Conservation (phyloP, 2,329 filamentous ascomycete genomes). For the Pseudogymnoascus sp. region DNA sequence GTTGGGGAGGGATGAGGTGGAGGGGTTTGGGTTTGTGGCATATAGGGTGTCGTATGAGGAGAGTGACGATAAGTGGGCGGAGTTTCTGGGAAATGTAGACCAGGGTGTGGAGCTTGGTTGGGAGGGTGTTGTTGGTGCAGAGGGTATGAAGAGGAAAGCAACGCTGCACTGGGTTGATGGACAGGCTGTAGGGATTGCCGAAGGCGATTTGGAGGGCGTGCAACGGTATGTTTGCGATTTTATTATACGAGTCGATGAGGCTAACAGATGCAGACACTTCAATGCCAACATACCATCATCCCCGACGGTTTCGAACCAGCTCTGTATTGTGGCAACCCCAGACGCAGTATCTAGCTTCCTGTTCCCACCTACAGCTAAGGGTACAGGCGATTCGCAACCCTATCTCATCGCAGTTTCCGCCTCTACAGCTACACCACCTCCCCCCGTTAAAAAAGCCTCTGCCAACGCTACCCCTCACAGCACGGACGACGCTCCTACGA, state of each 20-base stretch:
- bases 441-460: background rate
- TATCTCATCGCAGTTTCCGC: conserved; percentile 12
- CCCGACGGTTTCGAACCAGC: conserved; percentile 13
- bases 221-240: conserved; percentile 15
- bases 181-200: conserved; percentile 15
- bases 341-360: conserved; percentile 14
- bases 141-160: conserved; percentile 17
- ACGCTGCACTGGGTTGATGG: conserved; percentile 21
- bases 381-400: conserved; percentile 13
- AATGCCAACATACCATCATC: conserved; percentile 12
- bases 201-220: conserved; percentile 20
- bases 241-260: background rate
- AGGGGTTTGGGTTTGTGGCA: conserved; percentile 19
- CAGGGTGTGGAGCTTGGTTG: conserved; percentile 16
- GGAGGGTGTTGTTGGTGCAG: conserved; percentile 15
- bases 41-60: conserved; percentile 18
- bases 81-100: conserved; percentile 12
- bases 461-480: background rate
- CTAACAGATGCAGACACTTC: conserved; percentile 16
- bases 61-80: conserved; percentile 18
- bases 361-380: background rate
- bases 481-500: background rate
- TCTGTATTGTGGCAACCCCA: conserved; percentile 19
- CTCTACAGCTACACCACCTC: background rate
- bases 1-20: conserved; percentile 11